These are phyloP conservation scores for Adiantum capillusveneris DNA, from an alignment of 75 land plant genomes.

Conservation along the genomic window DNA sequence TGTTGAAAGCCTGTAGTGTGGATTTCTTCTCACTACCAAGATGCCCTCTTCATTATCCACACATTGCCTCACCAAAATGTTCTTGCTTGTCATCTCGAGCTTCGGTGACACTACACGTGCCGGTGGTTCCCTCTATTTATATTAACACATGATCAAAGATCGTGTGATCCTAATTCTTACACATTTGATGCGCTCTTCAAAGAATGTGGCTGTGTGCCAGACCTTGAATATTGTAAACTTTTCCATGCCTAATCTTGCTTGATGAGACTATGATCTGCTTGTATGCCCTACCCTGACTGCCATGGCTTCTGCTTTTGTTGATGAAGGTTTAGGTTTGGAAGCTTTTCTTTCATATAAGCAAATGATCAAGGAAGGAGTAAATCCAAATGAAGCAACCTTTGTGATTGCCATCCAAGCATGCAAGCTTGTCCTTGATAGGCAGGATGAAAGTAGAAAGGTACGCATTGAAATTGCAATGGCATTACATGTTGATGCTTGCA, in stretches of 20 bases:
- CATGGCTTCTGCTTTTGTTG: constrained; percentile 45
- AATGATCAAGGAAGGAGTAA: neutral
- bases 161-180: constrained; percentile 33
- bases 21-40: no score
- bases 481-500: constrained; percentile 1
- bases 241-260: constrained; percentile 32
- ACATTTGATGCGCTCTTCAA: constrained; percentile 48
- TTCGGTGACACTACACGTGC: no score
- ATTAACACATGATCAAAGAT: no score
- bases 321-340: constrained; percentile 22
- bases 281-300: constrained; percentile 43
- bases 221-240: constrained; percentile 12
- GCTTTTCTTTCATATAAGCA: neutral
- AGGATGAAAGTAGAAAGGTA: neutral
- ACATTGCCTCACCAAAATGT: no score
- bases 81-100: no score
- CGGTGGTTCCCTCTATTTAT: no score
- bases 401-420: neutral
- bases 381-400: neutral
- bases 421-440: neutral
- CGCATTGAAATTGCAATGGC: constrained; percentile 3
- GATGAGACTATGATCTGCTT: constrained; percentile 32
- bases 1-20: no score
- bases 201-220: constrained; percentile 31
- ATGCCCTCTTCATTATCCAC: no score